Percentiles rank a stretch among this genome's conserved stretches.
These are phyloP conservation scores for Cucumis sativus DNA, from an alignment of 306 rosid genomes.

Conservation along the genomic window DNA sequence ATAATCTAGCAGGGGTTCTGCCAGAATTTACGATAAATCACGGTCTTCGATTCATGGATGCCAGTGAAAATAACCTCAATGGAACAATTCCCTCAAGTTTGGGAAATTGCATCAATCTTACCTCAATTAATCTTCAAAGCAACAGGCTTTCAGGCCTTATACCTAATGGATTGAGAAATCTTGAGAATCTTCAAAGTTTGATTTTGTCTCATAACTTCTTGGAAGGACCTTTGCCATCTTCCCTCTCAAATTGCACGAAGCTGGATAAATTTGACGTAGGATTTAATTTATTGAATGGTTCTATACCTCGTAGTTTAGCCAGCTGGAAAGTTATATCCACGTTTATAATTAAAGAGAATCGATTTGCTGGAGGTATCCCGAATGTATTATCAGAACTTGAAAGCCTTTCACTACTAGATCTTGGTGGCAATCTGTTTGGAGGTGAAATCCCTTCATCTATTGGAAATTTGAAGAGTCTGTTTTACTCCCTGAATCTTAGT, in stretches of 20 bases:
- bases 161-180: conserved; percentile 54
- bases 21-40: conserved; percentile 36
- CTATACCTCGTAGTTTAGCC: conserved; percentile 38
- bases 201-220: conserved; percentile 44
- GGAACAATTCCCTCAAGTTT: conserved; percentile 57
- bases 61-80: conserved; percentile 37
- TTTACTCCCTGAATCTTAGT: conserved; percentile 56
- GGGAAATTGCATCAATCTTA: conserved; percentile 43
- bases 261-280: conserved; percentile 47
- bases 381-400: conserved; percentile 29
- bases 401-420: conserved; percentile 40
- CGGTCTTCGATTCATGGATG: conserved; percentile 27
- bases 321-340: conserved; percentile 42
- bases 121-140: conserved; percentile 30
- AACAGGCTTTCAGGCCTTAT: conserved; percentile 44
- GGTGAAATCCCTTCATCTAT: conserved; percentile 56
- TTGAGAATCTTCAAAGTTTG: conserved; percentile 36
- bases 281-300: conserved; percentile 58
- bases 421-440: conserved; percentile 65
- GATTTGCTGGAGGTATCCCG: conserved; percentile 50
- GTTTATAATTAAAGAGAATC: conserved; percentile 48
- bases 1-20: conserved; percentile 42
- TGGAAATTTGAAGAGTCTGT: conserved; percentile 43
- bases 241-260: conserved; percentile 42
- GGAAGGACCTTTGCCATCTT: conserved; percentile 55